Evolutionary conservation across 495 filamentous ascomycete genomes (phyloP).

Genomic region (Xylaria telfairii): DNA sequence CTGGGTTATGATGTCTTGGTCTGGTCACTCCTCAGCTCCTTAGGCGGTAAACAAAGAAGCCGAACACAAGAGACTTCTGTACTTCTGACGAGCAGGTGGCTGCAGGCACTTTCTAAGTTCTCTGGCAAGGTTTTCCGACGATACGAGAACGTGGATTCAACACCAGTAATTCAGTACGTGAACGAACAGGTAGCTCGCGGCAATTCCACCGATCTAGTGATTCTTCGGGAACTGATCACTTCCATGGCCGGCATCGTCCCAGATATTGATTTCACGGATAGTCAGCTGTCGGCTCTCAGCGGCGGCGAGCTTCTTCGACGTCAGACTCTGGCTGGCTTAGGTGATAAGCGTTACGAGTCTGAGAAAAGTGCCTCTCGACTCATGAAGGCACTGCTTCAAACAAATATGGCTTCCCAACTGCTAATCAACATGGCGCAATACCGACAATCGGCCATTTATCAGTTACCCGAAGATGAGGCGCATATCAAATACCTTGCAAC

Average conservation of each 20-base stretch:
- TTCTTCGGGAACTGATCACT: constrained; percentile 84
- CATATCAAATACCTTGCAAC: constrained; percentile 84
- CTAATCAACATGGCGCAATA: constrained; percentile 91
- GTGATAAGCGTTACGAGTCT: constrained; percentile 76
- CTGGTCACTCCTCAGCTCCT: constrained; percentile 81
- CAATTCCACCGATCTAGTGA: constrained; percentile 83
- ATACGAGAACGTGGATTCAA: constrained; percentile 79
- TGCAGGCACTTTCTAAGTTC: constrained; percentile 83
- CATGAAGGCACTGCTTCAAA: constrained; percentile 76
- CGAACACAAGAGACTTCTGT: constrained; percentile 80
- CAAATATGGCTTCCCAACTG: constrained; percentile 74
- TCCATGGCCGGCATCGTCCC: constrained; percentile 93
- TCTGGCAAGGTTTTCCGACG: constrained; percentile 86
- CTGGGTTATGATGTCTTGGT: constrained; percentile 92
- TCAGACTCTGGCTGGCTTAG: constrained; percentile 75
- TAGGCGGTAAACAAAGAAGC: constrained; percentile 76
- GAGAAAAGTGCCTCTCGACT: constrained; percentile 71
- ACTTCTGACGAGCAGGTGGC: constrained; percentile 86
- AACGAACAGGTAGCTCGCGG: constrained; percentile 79
- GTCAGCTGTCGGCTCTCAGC: constrained; percentile 83
- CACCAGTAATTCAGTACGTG: constrained; percentile 88
- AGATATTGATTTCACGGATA: constrained; percentile 82
- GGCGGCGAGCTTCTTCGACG: constrained; percentile 80
- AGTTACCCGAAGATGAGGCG: constrained; percentile 66
- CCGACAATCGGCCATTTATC: constrained; percentile 78